Evolutionary conservation across 108 stramenopile genomes (phyloP), one percentile per base, ranked within the genome.

Genomic region (Fistulifera pelliculosa): DNA sequence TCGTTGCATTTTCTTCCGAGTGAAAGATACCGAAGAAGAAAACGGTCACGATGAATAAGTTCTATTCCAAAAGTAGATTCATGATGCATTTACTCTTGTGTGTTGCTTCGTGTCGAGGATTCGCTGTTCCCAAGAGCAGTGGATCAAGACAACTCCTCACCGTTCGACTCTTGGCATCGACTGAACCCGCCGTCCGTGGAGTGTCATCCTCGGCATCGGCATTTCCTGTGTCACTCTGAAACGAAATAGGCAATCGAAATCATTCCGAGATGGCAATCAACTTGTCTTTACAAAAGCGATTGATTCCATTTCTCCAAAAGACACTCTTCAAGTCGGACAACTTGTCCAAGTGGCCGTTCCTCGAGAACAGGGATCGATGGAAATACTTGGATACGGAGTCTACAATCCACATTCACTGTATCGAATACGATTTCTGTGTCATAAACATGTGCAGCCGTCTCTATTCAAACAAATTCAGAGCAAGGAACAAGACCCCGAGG

Each of bases 331-430:
- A 0, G 35, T 64, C n/a, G 82, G 76, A 19, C 60, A 75, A 17
- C 54, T 83, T 27, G 83, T 85, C 41, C 73, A 68, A 58, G 72
- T 84, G n/a, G 75, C 72, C 25, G 80, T 81, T 2, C 60, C 54
- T 1, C 49, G 42, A 26, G 42, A 53, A 19, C 24, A 41, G n/a
- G 52, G 19, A 0, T 23, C n/a, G 14, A 8, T 27, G 24, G 45
- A 70, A 35, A 18, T 21, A n/a, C 18, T 73, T 56, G 94, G 91
- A 23, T 83, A 73, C 47, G 94, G 94, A 16, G 69, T 75, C 65
- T 94, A 82, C 79, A 95, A 95, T 64, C 82, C 85, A 1, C 47
- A 71, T 23, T 83, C 80, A 15, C 71, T 92, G 74, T 95, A 95
- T 60, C 56, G 83, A 23, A 78, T 92, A 2, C 68, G 90, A 18